Evolutionary conservation across 192 early-diverging fungal genomes (phyloP).

Genomic region (Coemansia sp.): DNA sequence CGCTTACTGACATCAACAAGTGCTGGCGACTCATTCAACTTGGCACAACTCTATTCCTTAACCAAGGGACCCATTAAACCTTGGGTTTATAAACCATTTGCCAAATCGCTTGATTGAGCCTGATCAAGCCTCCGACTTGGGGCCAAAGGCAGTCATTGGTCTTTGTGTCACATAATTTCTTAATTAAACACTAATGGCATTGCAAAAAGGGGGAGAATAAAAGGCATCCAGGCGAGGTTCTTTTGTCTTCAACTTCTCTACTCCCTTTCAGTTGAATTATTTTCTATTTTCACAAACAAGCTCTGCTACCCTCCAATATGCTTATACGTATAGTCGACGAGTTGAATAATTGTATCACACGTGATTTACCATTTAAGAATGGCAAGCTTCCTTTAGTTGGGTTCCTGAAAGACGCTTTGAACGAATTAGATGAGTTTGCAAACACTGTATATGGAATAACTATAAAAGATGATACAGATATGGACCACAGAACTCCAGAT

Average conservation of each 20-base stretch:
- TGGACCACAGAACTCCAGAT: not conserved
- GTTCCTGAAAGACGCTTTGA: no score
- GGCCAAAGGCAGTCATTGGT: not conserved
- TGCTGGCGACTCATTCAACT: no score
- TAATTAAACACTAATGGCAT: no score
- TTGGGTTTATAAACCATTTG: no score
- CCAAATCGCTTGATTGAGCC: no score
- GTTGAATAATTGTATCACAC: not conserved
- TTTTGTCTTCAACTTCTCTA: not conserved
- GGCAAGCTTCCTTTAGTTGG: not conserved
- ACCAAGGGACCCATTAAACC: no score
- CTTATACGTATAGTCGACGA: not conserved
- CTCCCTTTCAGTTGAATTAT: not conserved
- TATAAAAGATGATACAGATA: not conserved
- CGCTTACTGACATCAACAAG: no score
- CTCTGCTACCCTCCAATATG: not conserved
- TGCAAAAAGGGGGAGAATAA: not conserved
- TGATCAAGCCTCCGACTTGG: no score
- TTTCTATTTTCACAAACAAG: not conserved
- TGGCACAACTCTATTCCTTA: no score
- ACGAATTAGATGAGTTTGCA: no score
- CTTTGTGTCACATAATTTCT: not conserved
- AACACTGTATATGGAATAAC: not conserved
- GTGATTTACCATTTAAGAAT: not conserved
- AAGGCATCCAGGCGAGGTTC: not conserved